Conservation (phyloP, 2,329 filamentous ascomycete genomes). For the Colletotrichum sp. region DNA sequence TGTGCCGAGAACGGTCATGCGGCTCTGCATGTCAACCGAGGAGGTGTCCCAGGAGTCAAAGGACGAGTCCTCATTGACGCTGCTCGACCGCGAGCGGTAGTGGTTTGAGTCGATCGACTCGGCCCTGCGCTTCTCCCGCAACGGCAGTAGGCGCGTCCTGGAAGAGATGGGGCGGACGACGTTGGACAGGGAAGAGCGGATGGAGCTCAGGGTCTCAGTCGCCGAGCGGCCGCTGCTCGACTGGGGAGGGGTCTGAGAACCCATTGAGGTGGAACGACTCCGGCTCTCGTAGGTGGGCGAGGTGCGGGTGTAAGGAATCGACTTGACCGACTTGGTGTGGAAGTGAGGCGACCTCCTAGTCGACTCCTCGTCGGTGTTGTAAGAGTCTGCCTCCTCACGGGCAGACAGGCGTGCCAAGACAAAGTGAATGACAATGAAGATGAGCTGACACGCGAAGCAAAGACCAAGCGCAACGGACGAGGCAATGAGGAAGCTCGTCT, state of each 20-base stretch:
- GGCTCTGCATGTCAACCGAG: conserved; percentile 65
- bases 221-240: conserved; percentile 50
- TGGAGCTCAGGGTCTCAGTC: conserved; percentile 50
- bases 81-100: conserved; percentile 36
- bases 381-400: conserved; percentile 29
- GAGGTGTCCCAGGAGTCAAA: conserved; percentile 82
- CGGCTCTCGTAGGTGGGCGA: conserved; percentile 26
- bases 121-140: conserved; percentile 45
- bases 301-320: conserved; percentile 57
- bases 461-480: conserved; percentile 49
- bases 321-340: conserved; percentile 59
- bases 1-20: conserved; percentile 60
- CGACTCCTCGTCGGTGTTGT: conserved; percentile 36
- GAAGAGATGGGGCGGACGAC: conserved; percentile 61
- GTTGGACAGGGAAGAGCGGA: conserved; percentile 53
- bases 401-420: conserved; percentile 38
- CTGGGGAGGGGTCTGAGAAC: conserved; percentile 45
- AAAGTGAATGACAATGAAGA: conserved; percentile 52
- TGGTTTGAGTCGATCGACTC: conserved; percentile 53
- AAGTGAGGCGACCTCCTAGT: conserved; percentile 32
- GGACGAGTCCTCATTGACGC: conserved; percentile 56
- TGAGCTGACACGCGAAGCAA: conserved; percentile 51
- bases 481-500: conserved; percentile 45
- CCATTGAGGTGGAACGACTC: conserved; percentile 33
- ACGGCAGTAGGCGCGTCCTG: conserved; percentile 57